Percentiles rank a stretch among this genome's conserved stretches.
These are phyloP conservation scores for Sporisorium exsertum DNA, from an alignment of 1,284 basidiomycete genomes.

Conservation along the genomic window DNA sequence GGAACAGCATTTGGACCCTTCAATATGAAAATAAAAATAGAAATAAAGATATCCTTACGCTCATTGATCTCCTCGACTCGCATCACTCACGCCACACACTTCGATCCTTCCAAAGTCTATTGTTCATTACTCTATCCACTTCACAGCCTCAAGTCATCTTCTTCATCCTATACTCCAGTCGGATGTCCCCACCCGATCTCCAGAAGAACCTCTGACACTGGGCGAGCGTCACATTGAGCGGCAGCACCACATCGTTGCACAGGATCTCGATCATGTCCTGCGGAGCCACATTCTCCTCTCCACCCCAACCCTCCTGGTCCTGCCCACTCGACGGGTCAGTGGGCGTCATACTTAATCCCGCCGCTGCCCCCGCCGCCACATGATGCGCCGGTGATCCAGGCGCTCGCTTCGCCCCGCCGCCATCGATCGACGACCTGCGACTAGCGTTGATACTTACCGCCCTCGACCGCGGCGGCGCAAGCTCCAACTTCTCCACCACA, in stretches of 20 bases:
- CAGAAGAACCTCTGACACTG: slow-evolving; percentile 59
- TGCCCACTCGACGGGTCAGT: slow-evolving; percentile 5
- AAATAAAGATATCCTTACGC: not conserved
- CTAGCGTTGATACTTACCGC: slow-evolving; percentile 44
- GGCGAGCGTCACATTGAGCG: slow-evolving; percentile 86
- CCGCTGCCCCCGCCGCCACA: not conserved
- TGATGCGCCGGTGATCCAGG: not conserved
- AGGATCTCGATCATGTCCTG: slow-evolving; percentile 88
- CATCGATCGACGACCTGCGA: slow-evolving; percentile 34
- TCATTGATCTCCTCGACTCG: not conserved
- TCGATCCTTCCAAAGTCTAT: not conserved
- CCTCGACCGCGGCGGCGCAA: slow-evolving; percentile 44
- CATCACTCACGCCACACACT: not conserved
- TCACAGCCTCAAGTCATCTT: slow-evolving; percentile 1
- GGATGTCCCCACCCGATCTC: slow-evolving; percentile 40
- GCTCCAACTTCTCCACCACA: slow-evolving; percentile 89
- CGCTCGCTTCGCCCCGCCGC: not conserved
- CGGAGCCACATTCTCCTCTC: slow-evolving; percentile 66
- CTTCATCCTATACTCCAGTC: slow-evolving; percentile 54
- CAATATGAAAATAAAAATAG: not conserved
- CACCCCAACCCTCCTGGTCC: not conserved
- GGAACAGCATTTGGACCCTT: too few species aligned
- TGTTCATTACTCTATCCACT: not conserved
- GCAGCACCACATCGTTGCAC: slow-evolving; percentile 83
- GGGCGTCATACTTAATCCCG: slow-evolving; percentile 39